phyloP scores from a whole-genome alignment of 2,329 filamentous ascomycete genomes.

The Rhynchosporium graminicola region DNA sequence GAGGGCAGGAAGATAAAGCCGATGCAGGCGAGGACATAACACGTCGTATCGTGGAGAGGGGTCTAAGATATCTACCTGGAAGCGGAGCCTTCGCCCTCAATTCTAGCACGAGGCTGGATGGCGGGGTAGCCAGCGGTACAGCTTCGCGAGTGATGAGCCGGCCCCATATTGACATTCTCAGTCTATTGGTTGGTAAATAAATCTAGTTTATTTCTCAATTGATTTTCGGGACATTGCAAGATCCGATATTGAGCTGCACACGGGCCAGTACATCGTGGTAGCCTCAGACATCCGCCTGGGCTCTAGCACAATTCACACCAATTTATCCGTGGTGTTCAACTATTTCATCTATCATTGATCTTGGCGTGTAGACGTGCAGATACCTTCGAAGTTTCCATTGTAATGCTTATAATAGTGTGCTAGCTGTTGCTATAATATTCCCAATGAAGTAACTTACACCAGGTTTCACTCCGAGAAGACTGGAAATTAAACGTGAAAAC shows the following conservation, averaged over 20 bases:
- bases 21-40: conserved; percentile 25
- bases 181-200: background rate
- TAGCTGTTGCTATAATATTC: too few relatives aligned
- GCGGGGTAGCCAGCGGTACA: conserved; percentile 10
- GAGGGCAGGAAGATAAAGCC: conserved; percentile 13
- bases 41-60: conserved; percentile 19
- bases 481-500: too few relatives aligned
- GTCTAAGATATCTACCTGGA: conserved; percentile 12
- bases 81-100: background rate
- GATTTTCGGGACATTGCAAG: background rate
- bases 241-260: background rate
- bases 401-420: too few relatives aligned
- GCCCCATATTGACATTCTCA: conserved; percentile 24
- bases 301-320: background rate
- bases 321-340: background rate
- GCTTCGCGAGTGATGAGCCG: conserved; percentile 7
- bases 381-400: too few relatives aligned
- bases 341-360: background rate
- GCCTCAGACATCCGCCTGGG: conserved; percentile 10
- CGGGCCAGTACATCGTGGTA: background rate
- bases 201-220: background rate
- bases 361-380: too few relatives aligned
- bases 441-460: too few relatives aligned
- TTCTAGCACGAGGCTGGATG: conserved; percentile 27
- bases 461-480: too few relatives aligned